phyloP scores from a whole-genome alignment of 495 filamentous ascomycete genomes.

The Aspergillus bertholletiae region DNA sequence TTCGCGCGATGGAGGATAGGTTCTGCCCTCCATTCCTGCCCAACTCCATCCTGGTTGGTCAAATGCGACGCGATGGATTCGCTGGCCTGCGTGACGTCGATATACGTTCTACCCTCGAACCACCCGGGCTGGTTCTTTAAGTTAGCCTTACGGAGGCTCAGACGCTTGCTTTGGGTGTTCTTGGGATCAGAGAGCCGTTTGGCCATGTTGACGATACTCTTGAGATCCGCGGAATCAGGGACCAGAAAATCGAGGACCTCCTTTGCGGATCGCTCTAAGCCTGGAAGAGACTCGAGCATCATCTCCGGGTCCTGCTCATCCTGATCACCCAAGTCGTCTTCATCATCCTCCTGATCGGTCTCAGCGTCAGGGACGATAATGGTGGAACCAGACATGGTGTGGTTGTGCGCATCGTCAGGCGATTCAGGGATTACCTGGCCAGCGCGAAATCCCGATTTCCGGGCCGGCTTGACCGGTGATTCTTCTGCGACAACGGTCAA shows the following conservation, averaged over 20 bases:
- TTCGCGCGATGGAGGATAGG: constrained; percentile 35
- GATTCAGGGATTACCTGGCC: constrained; percentile 22
- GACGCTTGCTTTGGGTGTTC: constrained; percentile 25
- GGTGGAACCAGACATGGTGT: constrained; percentile 35
- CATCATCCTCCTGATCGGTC: too few relatives aligned
- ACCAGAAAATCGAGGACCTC: constrained; percentile 26
- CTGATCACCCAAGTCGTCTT: too few relatives aligned
- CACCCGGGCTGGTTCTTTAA: constrained; percentile 20
- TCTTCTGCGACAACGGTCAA: constrained; percentile 18
- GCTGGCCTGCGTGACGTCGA: constrained; percentile 22
- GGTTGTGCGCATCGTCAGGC: constrained; percentile 33
- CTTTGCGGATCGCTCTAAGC: constrained; percentile 26
- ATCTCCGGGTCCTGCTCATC: constrained; percentile 21
- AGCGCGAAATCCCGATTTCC: background rate
- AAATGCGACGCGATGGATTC: constrained; percentile 17
- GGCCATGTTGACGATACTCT: constrained; percentile 21
- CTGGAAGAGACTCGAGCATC: constrained; percentile 33
- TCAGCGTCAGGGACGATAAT: constrained; percentile 28
- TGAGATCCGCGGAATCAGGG: constrained; percentile 17
- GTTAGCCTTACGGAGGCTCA: constrained; percentile 17
- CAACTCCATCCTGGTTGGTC: constrained; percentile 4
- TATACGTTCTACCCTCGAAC: constrained; percentile 24
- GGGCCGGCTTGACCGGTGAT: constrained; percentile 10
- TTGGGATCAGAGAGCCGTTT: constrained; percentile 22
- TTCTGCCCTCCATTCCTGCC: constrained; percentile 20